Evolutionary conservation across 2,329 filamentous ascomycete species (phyloP).

Genomic region (Sporothrix globosa): DNA sequence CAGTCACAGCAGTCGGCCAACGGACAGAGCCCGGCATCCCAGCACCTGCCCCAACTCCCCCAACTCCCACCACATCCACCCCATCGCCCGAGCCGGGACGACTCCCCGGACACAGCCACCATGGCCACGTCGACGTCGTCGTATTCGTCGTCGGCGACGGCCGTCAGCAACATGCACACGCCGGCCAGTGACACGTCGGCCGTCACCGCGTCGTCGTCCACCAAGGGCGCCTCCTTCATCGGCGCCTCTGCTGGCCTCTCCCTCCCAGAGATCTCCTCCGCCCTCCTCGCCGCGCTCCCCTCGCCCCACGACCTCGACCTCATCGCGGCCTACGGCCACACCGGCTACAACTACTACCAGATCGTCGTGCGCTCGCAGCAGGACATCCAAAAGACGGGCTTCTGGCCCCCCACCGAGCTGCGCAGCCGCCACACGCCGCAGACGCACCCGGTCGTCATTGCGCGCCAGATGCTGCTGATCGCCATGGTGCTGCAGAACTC

Average conservation of each 20-base stretch:
- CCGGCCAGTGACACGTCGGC: slow-evolving; percentile 8
- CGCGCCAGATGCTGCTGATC: slow-evolving; percentile 43
- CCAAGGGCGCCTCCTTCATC: not conserved
- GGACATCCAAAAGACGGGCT: slow-evolving; percentile 24
- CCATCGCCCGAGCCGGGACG: not conserved
- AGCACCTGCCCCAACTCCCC: slow-evolving; percentile 26
- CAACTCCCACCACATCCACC: not conserved
- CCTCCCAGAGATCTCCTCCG: slow-evolving; percentile 7
- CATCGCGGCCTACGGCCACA: slow-evolving; percentile 11
- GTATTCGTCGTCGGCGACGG: not conserved
- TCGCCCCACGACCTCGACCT: slow-evolving; percentile 27
- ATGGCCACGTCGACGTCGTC: not conserved
- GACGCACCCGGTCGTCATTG: slow-evolving; percentile 42
- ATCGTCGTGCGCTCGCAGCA: slow-evolving; percentile 28
- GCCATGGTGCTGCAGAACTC: slow-evolving; percentile 43
- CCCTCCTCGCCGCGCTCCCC: slow-evolving; percentile 30
- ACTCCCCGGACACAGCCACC: not conserved
- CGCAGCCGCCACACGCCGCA: not conserved
- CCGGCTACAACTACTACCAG: slow-evolving; percentile 30
- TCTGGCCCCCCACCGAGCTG: slow-evolving; percentile 25
- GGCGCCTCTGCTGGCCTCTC: slow-evolving; percentile 2
- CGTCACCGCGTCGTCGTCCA: too few species aligned
- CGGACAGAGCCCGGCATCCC: not conserved
- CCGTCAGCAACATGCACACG: slow-evolving; percentile 14
- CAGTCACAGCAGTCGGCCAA: slow-evolving; percentile 33